phyloP scores from a whole-genome alignment of 129 eudicot genomes.

The Ambrosia artemisiifolia region DNA sequence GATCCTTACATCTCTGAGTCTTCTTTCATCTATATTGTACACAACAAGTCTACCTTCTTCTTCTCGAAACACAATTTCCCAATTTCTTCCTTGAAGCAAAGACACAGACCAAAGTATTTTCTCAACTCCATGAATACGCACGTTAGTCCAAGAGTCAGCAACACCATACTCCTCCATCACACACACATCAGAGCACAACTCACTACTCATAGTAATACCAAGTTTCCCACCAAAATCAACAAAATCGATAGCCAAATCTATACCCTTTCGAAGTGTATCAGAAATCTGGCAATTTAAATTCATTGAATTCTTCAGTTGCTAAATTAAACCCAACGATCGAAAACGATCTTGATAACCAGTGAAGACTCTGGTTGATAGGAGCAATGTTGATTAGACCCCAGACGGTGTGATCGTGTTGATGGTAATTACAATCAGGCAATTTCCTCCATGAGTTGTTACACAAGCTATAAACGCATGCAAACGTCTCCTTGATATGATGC shows the following conservation, averaged over 20 bases:
- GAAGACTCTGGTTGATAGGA: constrained; percentile 35
- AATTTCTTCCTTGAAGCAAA: constrained; percentile 16
- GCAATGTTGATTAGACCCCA: constrained; percentile 24
- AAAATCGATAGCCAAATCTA: constrained; percentile 18
- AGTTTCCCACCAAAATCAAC: constrained; percentile 45
- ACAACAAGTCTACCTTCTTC: constrained; percentile 25
- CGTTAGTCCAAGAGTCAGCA: no score
- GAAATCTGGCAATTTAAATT: constrained; percentile 40
- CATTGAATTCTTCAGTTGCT: constrained; percentile 34
- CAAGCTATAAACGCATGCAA: no score
- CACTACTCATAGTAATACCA: not conserved
- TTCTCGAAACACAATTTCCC: constrained; percentile 20
- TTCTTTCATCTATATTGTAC: constrained; percentile 24
- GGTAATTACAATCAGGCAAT: constrained; percentile 38
- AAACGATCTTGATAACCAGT: constrained; percentile 39
- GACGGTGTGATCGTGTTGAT: constrained; percentile 45
- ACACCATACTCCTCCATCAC: constrained; percentile 57
- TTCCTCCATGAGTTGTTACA: no score
- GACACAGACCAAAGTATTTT: constrained; percentile 33
- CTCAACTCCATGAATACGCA: not conserved
- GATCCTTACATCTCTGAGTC: constrained; percentile 28
- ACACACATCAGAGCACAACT: constrained; percentile 33
- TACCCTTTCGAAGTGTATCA: constrained; percentile 12
- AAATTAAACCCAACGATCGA: constrained; percentile 45
- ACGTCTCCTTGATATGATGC: constrained; percentile 31